A percentile compares a stretch with the other conserved stretches of the same genome.
Evolutionary conservation across 2,329 filamentous ascomycete species (phyloP).

Genomic region (Venturiaceae sp.): DNA sequence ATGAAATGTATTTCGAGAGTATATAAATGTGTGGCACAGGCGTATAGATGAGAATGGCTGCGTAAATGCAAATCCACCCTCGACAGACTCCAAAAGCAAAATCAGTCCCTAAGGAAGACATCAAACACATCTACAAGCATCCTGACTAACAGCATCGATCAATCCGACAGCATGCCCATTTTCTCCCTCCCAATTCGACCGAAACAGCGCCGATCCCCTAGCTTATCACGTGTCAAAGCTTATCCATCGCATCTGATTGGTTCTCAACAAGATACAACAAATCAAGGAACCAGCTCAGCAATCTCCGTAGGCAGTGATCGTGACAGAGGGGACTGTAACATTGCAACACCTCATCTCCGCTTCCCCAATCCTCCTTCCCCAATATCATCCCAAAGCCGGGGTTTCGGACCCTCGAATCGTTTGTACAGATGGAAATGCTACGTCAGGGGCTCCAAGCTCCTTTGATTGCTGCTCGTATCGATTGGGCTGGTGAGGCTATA

Average conservation of each 20-base stretch:
- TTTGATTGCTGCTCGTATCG: neutral
- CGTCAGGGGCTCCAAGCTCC: neutral
- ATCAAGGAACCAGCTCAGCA: neutral
- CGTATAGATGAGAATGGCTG: too few species aligned
- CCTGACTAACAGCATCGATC: too few species aligned
- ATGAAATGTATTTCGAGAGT: too few species aligned
- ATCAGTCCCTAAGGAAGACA: too few species aligned
- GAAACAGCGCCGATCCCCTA: neutral
- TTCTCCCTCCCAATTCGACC: neutral
- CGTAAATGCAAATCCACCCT: too few species aligned
- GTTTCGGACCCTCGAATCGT: neutral
- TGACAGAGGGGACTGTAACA: neutral
- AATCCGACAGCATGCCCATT: too few species aligned
- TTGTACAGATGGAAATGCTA: neutral
- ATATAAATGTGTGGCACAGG: too few species aligned
- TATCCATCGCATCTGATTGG: neutral
- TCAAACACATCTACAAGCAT: too few species aligned
- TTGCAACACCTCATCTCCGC: neutral
- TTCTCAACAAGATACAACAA: neutral
- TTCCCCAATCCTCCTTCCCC: neutral
- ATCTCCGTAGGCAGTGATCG: neutral
- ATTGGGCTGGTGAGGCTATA: neutral
- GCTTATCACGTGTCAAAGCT: too few species aligned
- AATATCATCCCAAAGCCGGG: neutral
- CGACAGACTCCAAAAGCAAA: too few species aligned